These are phyloP conservation scores for Ceratobasidium sp. DNA, from an alignment of 1,284 basidiomycete species.

Conservation along the genomic window DNA sequence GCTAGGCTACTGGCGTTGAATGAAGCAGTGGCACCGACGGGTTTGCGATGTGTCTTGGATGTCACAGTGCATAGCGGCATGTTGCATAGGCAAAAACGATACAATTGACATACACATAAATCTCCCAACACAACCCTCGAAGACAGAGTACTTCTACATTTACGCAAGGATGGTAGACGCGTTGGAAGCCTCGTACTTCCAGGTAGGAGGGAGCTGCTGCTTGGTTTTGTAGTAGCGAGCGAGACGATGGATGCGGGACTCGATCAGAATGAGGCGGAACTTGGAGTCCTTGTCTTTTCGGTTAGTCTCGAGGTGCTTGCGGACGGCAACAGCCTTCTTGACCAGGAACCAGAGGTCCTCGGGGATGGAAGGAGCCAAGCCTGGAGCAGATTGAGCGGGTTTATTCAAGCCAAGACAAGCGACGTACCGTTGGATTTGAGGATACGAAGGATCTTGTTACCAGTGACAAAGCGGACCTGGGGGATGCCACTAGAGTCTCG, in stretches of 20 bases:
- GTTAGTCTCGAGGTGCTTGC: constrained; percentile 99
- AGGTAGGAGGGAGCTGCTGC: constrained; percentile 96
- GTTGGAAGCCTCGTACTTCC: constrained; percentile 96
- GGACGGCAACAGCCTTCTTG: constrained; percentile 99
- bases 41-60: neutral
- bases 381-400: constrained; percentile 54
- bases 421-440: constrained; percentile 90
- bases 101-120: constrained; percentile 29
- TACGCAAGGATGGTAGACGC: constrained; percentile 86
- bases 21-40: too few species aligned
- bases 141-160: neutral
- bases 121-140: neutral
- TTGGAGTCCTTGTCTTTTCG: constrained; percentile 98
- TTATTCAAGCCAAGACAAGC: neutral
- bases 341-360: constrained; percentile 99
- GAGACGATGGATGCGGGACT: constrained; percentile 97
- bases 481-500: constrained; percentile 98
- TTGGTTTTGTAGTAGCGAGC: constrained; percentile 85
- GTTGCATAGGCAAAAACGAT: constrained; percentile 18
- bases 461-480: constrained; percentile 96
- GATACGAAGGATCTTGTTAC: constrained; percentile 99
- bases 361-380: constrained; percentile 96
- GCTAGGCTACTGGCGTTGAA: too few species aligned
- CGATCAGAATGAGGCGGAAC: constrained; percentile 97
- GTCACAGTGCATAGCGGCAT: neutral